Percentiles rank a stretch among this genome's conserved stretches.
Evolutionary conservation across 108 stramenopile species (phyloP).

Genomic region (Stephanodiscus minutulus): DNA sequence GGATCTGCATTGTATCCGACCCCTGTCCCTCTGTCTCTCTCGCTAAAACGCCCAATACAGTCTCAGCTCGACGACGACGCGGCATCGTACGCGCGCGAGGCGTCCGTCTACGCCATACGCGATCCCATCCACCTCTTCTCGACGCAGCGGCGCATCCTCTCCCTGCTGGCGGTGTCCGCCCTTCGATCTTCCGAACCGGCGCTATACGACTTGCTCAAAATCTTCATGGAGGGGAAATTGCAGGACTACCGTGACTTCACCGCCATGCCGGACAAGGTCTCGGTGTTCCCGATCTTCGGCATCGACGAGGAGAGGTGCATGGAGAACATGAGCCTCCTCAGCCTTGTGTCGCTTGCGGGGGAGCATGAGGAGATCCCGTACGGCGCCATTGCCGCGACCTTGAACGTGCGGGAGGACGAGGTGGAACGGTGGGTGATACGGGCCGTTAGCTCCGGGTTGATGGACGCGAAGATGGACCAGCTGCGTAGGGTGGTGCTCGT

Average conservation of each 20-base stretch:
- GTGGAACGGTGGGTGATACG: slow-evolving; percentile 89
- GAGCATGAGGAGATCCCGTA: slow-evolving; percentile 83
- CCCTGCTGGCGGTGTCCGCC: slow-evolving; percentile 68
- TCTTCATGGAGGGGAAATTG: slow-evolving; percentile 83
- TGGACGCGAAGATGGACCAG: slow-evolving; percentile 91
- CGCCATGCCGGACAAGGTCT: slow-evolving; percentile 62
- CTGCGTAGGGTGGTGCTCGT: slow-evolving; percentile 78
- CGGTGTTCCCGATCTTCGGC: slow-evolving; percentile 56
- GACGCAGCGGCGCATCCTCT: slow-evolving; percentile 68
- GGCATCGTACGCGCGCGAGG: slow-evolving; percentile 64
- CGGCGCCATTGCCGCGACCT: slow-evolving; percentile 65
- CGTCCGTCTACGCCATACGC: slow-evolving; percentile 76
- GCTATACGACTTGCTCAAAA: slow-evolving; percentile 68
- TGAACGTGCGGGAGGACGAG: slow-evolving; percentile 64
- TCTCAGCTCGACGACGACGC: slow-evolving; percentile 61
- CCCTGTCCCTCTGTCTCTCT: too few species aligned
- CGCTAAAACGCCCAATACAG: slow-evolving; percentile 8
- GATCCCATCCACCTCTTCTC: slow-evolving; percentile 80
- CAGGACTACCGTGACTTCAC: slow-evolving; percentile 77
- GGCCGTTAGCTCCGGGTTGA: slow-evolving; percentile 75
- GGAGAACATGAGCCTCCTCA: slow-evolving; percentile 82
- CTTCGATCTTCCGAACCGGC: slow-evolving; percentile 46
- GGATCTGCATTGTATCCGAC: too few species aligned
- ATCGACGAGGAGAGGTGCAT: slow-evolving; percentile 61
- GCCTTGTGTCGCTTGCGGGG: slow-evolving; percentile 69